Conservation (phyloP, 495 filamentous ascomycete species). For the Thermothielavioides terrestris region DNA sequence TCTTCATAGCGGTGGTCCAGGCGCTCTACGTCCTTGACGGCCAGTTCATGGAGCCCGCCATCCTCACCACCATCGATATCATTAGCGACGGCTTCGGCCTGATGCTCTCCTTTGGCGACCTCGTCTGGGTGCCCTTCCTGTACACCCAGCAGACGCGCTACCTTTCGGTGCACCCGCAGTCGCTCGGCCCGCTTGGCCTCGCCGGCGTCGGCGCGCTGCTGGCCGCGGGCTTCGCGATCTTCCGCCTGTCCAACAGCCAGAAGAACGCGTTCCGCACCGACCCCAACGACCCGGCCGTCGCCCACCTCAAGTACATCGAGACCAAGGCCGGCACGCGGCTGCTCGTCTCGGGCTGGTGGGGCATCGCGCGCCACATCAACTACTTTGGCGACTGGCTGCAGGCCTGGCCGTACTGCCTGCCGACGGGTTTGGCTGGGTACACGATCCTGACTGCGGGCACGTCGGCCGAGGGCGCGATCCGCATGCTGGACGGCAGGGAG, state of each 20-base stretch:
- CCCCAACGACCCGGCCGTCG: constrained; percentile 70
- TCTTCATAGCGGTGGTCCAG: constrained; percentile 74
- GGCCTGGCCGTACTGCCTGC: constrained; percentile 84
- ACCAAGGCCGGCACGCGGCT: constrained; percentile 75
- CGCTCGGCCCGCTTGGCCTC: constrained; percentile 59
- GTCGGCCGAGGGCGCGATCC: constrained; percentile 37
- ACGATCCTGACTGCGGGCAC: constrained; percentile 46
- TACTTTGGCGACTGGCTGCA: constrained; percentile 97
- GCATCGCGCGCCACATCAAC: constrained; percentile 85
- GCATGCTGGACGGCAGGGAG: constrained; percentile 49
- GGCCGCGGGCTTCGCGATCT: constrained; percentile 70
- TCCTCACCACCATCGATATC: constrained; percentile 94
- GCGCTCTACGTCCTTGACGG: constrained; percentile 77
- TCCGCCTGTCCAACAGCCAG: constrained; percentile 84
- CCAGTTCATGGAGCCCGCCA: constrained; percentile 81
- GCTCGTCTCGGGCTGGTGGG: constrained; percentile 92
- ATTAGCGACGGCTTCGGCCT: constrained; percentile 91
- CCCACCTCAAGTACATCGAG: constrained; percentile 77
- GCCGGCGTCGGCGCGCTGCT: constrained; percentile 56
- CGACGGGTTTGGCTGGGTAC: constrained; percentile 82
- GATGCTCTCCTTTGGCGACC: constrained; percentile 93
- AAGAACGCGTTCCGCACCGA: constrained; percentile 92
- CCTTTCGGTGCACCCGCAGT: constrained; percentile 69
- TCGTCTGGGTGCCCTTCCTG: constrained; percentile 87
- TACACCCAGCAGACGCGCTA: constrained; percentile 87